These are phyloP conservation scores for Cryphonectria carpinicola DNA, from an alignment of 2,329 filamentous ascomycete species.

Conservation along the genomic window DNA sequence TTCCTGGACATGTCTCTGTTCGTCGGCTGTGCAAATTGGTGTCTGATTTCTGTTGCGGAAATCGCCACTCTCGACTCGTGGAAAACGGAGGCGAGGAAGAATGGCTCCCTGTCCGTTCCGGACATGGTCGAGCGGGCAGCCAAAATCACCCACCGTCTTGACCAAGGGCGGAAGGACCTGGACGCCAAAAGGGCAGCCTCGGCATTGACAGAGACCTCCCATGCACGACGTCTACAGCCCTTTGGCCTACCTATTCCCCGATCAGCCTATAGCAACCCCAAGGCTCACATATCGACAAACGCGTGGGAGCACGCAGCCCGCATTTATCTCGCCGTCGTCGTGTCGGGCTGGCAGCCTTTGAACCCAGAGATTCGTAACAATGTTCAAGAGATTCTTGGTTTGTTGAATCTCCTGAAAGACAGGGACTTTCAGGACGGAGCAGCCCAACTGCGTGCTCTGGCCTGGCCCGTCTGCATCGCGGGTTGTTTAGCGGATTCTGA, in stretches of 20 bases:
- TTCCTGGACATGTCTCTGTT: constrained; percentile 32
- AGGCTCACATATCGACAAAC: not conserved
- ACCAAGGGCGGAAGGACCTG: not conserved
- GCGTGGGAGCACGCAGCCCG: constrained; percentile 52
- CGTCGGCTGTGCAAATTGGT: constrained; percentile 62
- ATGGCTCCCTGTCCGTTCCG: constrained; percentile 48
- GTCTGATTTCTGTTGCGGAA: constrained; percentile 56
- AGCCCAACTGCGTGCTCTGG: constrained; percentile 37
- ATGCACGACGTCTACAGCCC: not conserved
- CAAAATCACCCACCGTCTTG: not conserved
- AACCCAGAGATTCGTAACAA: constrained; percentile 44
- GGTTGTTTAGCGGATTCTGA: constrained; percentile 43
- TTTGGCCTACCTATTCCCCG: not conserved
- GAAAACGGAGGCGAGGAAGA: constrained; percentile 53
- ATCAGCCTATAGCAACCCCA: not conserved
- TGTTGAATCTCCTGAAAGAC: not conserved
- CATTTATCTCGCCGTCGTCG: constrained; percentile 52
- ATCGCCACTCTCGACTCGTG: constrained; percentile 58
- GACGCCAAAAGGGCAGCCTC: not conserved
- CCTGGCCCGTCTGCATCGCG: constrained; percentile 43
- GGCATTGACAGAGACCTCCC: not conserved
- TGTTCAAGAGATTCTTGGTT: constrained; percentile 28
- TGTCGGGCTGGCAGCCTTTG: constrained; percentile 55
- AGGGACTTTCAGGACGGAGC: constrained; percentile 24
- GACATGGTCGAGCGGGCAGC: constrained; percentile 50